These are phyloP conservation scores for Phytomonas serpens DNA, from an alignment of 208 protist genomes.

Conservation along the genomic window DNA sequence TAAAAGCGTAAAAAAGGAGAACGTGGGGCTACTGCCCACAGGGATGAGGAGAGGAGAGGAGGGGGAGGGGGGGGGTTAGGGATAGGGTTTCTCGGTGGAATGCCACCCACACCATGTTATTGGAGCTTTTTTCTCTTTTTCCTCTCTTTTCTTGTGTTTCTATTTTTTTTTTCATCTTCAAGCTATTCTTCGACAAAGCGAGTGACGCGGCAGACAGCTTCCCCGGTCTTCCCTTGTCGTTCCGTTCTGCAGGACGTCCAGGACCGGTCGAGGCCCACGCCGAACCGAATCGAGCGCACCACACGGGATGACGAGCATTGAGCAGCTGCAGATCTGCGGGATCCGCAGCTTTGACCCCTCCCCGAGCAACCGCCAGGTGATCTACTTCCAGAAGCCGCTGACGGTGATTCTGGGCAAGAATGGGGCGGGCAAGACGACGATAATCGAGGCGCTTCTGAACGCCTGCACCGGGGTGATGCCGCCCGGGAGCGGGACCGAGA, in stretches of 20 bases:
- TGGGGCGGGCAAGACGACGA: slow-evolving; percentile 96
- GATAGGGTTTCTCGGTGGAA: too few relatives aligned
- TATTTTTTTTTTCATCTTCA: slow-evolving; percentile 5
- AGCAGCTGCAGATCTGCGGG: slow-evolving; percentile 95
- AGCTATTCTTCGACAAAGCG: not conserved
- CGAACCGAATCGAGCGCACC: too few relatives aligned
- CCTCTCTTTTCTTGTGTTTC: not conserved
- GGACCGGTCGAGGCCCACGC: too few relatives aligned
- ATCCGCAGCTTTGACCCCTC: slow-evolving; percentile 96
- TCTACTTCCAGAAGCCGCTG: slow-evolving; percentile 97
- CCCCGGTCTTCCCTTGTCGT: too few relatives aligned
- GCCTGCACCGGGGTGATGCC: slow-evolving; percentile 96
- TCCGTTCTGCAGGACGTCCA: not conserved
- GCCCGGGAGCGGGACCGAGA: slow-evolving; percentile 85
- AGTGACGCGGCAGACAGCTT: not conserved
- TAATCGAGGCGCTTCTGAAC: slow-evolving; percentile 98
- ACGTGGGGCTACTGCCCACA: too few relatives aligned
- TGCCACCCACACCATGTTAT: not conserved
- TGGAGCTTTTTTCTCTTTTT: not conserved
- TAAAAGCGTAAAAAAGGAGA: not conserved
- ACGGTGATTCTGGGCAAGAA: slow-evolving; percentile 98
- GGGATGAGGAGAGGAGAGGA: too few relatives aligned
- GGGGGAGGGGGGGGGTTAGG: too few relatives aligned
- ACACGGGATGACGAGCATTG: slow-evolving; percentile 91
- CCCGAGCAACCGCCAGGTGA: slow-evolving; percentile 61